Base-by-base conservation (phyloP, 495 filamentous ascomycete genomes). In the Echria macrotheca region DNA sequence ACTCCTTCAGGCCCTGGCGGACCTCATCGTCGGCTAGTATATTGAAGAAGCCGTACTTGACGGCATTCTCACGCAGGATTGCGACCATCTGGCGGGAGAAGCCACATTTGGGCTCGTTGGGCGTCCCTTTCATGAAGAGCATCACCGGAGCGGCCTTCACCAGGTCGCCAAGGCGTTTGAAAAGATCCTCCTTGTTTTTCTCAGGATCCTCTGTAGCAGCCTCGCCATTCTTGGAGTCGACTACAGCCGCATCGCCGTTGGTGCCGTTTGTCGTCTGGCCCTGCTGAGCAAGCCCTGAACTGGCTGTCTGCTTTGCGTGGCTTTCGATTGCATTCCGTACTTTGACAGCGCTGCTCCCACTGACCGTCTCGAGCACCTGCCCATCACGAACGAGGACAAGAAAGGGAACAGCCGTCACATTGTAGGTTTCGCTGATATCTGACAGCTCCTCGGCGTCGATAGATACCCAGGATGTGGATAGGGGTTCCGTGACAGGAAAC, bases 31-130 rank as follows among this genome's bases (percentile, higher is more conserved):
- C 93, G 53, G 93, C 93, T 45, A 99, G 69, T 54, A 95, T 97
- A 61, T 99, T 97, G 71, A 99, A 99, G 76, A 97, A 97, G 5
- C 93, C 94, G 68, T 97, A 99, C 63, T 91, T 86, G 29, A 99
- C 85, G 42, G 84, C 83, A 50, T 84, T 80, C 72, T 96, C 90
- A 48, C 93, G 81, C 48, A 97, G 70, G 28, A 97, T 74, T 2
- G 73, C 80, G 12, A 97, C 94, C 29, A 95, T 63, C 69, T 96
- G 89, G 44, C 91, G 77, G 53, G 86, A 93, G 72, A 96, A 98
- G 2, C 93, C 93, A 64, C 93, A 98, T 69, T 96, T 89, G 5
- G 93, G 93, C 47, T 81, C 77, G 55, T 82, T 87, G 0, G 93
- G 93, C 1, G 94, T 95, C 26, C 93, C 87, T 66, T 88, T 89